Evolutionary conservation across 139 green algal genomes (phyloP).

Genomic region (Tetratostichococcus sp.): DNA sequence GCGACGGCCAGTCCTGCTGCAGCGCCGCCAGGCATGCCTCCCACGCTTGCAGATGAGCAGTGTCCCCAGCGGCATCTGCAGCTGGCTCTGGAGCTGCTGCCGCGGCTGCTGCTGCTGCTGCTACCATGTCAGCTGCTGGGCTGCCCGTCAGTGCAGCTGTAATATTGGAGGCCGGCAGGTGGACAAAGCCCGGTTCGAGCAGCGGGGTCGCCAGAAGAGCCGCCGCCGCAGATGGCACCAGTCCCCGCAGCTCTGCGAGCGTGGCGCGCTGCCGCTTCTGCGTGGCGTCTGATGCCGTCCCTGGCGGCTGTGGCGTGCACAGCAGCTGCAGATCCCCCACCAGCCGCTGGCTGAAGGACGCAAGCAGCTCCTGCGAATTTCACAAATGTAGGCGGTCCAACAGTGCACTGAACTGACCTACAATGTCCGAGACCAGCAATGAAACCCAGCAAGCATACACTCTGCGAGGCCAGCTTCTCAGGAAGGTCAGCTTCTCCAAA

Average conservation of each 20-base stretch:
- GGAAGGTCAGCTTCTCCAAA: too few species aligned
- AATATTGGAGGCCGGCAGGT: not conserved
- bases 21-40: conserved; percentile 17
- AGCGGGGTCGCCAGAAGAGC: conserved; percentile 33
- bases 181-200: conserved; percentile 20
- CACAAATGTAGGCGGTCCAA: too few species aligned
- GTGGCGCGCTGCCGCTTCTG: conserved; percentile 32
- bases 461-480: too few species aligned
- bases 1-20: conserved; percentile 13
- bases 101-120: too few species aligned
- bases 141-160: too few species aligned
- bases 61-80: not conserved
- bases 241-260: conserved; percentile 40
- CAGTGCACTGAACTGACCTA: too few species aligned
- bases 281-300: conserved; percentile 8
- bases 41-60: not conserved
- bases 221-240: conserved; percentile 32
- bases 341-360: not conserved
- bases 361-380: too few species aligned
- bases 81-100: not conserved
- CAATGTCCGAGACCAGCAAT: too few species aligned
- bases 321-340: not conserved
- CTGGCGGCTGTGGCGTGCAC: not conserved
- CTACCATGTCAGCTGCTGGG: too few species aligned
- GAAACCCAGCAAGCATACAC: too few species aligned